Evolutionary conservation across 2,329 filamentous ascomycete genomes (phyloP).

Genomic region (Domatiomyces globalis): DNA sequence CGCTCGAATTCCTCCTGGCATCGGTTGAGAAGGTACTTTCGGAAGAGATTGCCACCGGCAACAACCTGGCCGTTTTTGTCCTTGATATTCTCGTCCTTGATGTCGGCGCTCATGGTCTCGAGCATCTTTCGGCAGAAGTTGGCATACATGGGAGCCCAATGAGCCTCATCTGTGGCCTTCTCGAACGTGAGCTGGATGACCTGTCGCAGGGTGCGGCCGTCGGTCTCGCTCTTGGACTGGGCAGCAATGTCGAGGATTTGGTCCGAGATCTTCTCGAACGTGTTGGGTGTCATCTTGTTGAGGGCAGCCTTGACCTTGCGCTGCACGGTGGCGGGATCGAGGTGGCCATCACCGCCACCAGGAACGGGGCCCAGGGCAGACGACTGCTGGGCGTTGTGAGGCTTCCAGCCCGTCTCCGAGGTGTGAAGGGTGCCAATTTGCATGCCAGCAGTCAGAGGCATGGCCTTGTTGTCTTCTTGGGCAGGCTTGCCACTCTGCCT

Average conservation of each 20-base stretch:
- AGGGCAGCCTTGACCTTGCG: constrained; percentile 95
- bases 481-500: constrained; percentile 43
- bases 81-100: constrained; percentile 86
- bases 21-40: constrained; percentile 95
- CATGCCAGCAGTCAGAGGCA: constrained; percentile 76
- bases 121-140: constrained; percentile 98
- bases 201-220: constrained; percentile 87
- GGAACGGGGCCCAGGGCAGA: constrained; percentile 33
- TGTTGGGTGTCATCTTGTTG: constrained; percentile 99
- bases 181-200: constrained; percentile 98
- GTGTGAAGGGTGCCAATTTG: constrained; percentile 67
- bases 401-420: constrained; percentile 76
- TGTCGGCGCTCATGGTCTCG: constrained; percentile 83
- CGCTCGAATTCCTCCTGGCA: constrained; percentile 99
- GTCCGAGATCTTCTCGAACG: constrained; percentile 88
- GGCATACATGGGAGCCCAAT: constrained; percentile 98
- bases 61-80: constrained; percentile 83
- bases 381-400: constrained; percentile 48
- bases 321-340: constrained; percentile 88
- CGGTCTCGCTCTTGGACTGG: constrained; percentile 88
- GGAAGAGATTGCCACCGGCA: constrained; percentile 84
- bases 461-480: constrained; percentile 61
- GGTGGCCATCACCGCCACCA: constrained; percentile 40
- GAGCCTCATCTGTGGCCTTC: constrained; percentile 94
- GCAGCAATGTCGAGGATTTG: constrained; percentile 85